A percentile compares a stretch with the other conserved stretches of the same genome.
phyloP scores from a whole-genome alignment of 2,329 filamentous ascomycete species.

The Exserohilum rostratum region DNA sequence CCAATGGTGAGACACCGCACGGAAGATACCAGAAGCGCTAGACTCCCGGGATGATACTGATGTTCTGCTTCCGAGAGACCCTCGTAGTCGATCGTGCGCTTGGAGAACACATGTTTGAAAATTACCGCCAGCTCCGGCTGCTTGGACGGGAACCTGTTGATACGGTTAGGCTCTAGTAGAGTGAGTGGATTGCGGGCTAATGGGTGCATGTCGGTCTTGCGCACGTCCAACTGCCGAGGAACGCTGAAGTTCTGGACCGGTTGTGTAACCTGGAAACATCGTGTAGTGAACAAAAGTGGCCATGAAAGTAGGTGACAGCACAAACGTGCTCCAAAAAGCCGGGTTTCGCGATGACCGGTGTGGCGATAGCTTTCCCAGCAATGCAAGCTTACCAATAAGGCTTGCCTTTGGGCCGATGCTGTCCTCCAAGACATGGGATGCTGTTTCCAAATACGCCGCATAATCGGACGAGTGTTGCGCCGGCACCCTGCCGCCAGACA shows the following conservation, averaged over 20 bases:
- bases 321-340: slow-evolving; percentile 15
- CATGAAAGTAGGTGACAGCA: slow-evolving; percentile 18
- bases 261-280: slow-evolving; percentile 6
- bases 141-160: slow-evolving; percentile 16
- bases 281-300: slow-evolving; percentile 10
- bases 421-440: slow-evolving; percentile 21
- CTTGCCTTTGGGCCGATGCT: slow-evolving; percentile 33
- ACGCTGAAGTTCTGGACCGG: slow-evolving; percentile 7
- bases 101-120: slow-evolving; percentile 28
- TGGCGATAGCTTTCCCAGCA: slow-evolving; percentile 18
- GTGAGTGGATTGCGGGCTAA: slow-evolving; percentile 35
- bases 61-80: slow-evolving; percentile 16
- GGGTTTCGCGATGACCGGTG: neutral
- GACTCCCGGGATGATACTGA: slow-evolving; percentile 19
- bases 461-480: slow-evolving; percentile 23
- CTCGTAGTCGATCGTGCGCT: slow-evolving; percentile 13
- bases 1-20: slow-evolving; percentile 17
- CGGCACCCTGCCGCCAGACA: slow-evolving; percentile 59
- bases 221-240: slow-evolving; percentile 32
- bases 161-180: slow-evolving; percentile 26
- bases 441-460: slow-evolving; percentile 28
- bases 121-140: slow-evolving; percentile 25
- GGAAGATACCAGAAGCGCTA: slow-evolving; percentile 30
- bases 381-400: slow-evolving; percentile 30
- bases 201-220: slow-evolving; percentile 28